These are phyloP conservation scores for Gracilariopsis chorda DNA, from an alignment of 23 red algal genomes.

Conservation along the genomic window DNA sequence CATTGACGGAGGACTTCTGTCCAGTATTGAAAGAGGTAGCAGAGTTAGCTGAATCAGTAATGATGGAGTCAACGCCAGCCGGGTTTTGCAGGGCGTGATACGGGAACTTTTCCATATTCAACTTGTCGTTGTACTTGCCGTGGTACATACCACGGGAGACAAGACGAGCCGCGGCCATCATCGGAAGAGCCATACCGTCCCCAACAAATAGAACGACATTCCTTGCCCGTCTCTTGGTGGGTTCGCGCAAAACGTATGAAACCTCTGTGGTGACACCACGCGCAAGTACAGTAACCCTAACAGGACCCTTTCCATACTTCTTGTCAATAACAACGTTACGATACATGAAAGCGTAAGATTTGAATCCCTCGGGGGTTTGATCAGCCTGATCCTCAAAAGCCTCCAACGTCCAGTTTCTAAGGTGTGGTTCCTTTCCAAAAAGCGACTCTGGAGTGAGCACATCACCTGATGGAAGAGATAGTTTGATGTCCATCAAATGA, in stretches of 20 bases:
- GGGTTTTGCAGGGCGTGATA: conserved; percentile 8
- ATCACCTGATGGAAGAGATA: conserved; percentile 26
- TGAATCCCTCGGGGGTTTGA: not conserved
- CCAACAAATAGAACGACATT: conserved; percentile 59
- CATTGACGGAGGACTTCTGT: conserved; percentile 42
- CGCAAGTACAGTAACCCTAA: conserved; percentile 30
- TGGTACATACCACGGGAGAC: conserved; percentile 59
- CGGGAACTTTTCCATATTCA: conserved; percentile 33
- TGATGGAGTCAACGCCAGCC: conserved; percentile 55
- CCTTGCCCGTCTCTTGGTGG: conserved; percentile 16
- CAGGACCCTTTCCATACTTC: conserved; percentile 33
- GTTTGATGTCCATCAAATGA: not conserved
- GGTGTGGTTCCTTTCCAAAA: conserved; percentile 8
- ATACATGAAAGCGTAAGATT: conserved; percentile 18
- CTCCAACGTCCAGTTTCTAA: conserved; percentile 27
- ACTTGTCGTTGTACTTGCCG: conserved; percentile 52
- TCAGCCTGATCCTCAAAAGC: conserved; percentile 9
- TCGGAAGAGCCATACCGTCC: conserved; percentile 45
- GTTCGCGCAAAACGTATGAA: conserved; percentile 8
- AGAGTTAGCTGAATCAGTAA: conserved; percentile 55
- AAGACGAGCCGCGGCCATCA: conserved; percentile 58
- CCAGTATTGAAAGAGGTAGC: conserved; percentile 41
- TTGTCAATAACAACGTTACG: conserved; percentile 27
- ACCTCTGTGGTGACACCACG: conserved; percentile 44
- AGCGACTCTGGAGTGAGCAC: conserved; percentile 1